These are phyloP conservation scores for Phanerochaete carnosa DNA, from an alignment of 768 basidiomycete species.

Conservation along the genomic window DNA sequence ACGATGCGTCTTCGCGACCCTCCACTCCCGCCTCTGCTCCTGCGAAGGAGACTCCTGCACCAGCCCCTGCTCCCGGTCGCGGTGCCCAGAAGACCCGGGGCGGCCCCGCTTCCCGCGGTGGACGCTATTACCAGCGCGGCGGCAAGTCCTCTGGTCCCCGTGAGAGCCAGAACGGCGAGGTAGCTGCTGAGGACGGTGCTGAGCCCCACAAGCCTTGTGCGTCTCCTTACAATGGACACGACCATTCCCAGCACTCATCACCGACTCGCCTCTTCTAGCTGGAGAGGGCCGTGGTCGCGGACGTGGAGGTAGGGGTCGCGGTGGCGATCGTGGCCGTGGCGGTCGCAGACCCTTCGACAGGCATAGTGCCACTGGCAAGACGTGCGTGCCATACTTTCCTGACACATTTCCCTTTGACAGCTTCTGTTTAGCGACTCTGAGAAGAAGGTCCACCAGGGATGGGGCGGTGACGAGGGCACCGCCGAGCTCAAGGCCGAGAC, in stretches of 20 bases:
- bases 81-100: conserved; percentile 44
- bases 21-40: conserved; percentile 36
- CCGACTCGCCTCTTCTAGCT: conserved; percentile 23
- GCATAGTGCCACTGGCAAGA: conserved; percentile 84
- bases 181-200: conserved; percentile 30
- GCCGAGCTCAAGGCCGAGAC: conserved; percentile 81
- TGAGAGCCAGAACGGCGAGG: conserved; percentile 40
- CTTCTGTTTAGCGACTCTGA: conserved; percentile 73
- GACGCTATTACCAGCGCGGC: conserved; percentile 69
- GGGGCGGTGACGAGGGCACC: conserved; percentile 90
- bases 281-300: conserved; percentile 41
- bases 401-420: conserved; percentile 1
- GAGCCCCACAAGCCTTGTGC: conserved; percentile 22
- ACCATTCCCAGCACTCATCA: conserved; percentile 1
- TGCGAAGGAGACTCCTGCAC: conserved; percentile 23
- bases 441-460: conserved; percentile 91
- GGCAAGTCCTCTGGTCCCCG: conserved; percentile 42
- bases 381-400: conserved; percentile 41
- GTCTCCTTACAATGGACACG: conserved; percentile 5
- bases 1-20: conserved; percentile 46
- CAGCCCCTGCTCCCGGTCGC: conserved; percentile 34
- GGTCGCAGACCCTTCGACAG: conserved; percentile 77
- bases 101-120: conserved; percentile 62
- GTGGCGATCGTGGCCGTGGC: conserved; percentile 49
- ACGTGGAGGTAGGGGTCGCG: conserved; percentile 38